Evolutionary conservation across 2,329 filamentous ascomycete genomes (phyloP).

Genomic region (Didymella glomerata): DNA sequence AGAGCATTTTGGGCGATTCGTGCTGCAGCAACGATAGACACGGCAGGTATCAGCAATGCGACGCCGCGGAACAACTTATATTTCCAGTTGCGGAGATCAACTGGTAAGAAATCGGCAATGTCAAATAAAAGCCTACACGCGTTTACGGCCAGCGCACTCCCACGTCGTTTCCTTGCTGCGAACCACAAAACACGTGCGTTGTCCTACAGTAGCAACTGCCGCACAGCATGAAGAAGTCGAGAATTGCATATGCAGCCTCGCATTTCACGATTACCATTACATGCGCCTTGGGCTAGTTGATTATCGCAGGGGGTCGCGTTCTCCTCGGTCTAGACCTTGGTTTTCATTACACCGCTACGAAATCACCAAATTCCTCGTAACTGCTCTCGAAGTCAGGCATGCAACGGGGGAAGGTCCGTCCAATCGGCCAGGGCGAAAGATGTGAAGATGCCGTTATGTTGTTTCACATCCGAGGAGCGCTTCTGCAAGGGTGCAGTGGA

Average conservation of each 20-base stretch:
- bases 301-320: background rate
- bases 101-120: background rate
- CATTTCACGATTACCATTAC: background rate
- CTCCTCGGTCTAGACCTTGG: background rate
- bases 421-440: background rate
- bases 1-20: background rate
- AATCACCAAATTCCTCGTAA: background rate
- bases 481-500: background rate
- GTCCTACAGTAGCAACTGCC: background rate
- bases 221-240: background rate
- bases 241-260: background rate
- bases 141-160: background rate
- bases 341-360: background rate
- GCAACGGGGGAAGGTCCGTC: background rate
- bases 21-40: background rate
- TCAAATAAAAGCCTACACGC: background rate
- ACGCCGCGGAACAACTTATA: constrained; percentile 1
- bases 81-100: background rate
- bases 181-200: background rate
- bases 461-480: background rate
- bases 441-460: background rate
- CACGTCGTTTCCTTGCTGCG: background rate
- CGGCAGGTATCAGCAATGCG: background rate
- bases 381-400: background rate
- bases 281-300: background rate